Conservation (phyloP, 495 filamentous ascomycete species). For the Penicillium turbatum region DNA sequence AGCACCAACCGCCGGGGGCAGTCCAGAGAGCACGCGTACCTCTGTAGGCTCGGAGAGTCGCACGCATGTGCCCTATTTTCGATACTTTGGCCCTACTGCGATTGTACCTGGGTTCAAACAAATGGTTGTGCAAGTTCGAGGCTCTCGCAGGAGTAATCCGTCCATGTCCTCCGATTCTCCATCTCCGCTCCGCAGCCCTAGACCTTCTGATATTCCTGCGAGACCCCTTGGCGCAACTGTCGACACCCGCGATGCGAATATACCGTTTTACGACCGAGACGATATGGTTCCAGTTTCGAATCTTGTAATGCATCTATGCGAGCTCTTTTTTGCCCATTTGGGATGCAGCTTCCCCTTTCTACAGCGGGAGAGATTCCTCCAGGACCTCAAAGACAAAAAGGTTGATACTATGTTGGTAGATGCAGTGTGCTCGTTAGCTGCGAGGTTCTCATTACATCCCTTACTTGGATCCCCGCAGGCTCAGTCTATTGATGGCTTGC, state of each 20-base stretch:
- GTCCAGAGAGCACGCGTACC: slow-evolving; percentile 43
- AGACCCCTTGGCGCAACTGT: slow-evolving; percentile 26
- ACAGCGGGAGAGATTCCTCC: slow-evolving; percentile 61
- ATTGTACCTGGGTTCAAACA: slow-evolving; percentile 91
- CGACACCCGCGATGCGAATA: slow-evolving; percentile 54
- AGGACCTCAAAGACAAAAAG: slow-evolving; percentile 67
- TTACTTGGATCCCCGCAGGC: slow-evolving; percentile 52
- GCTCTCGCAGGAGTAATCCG: slow-evolving; percentile 45
- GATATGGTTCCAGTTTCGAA: slow-evolving; percentile 63
- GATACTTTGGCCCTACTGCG: slow-evolving; percentile 83
- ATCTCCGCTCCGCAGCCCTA: slow-evolving; percentile 38
- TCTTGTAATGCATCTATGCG: slow-evolving; percentile 67
- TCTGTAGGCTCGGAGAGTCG: slow-evolving; percentile 40
- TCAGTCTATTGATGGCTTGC: slow-evolving; percentile 47
- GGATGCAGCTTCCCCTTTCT: slow-evolving; percentile 83
- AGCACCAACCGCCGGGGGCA: slow-evolving; percentile 28
- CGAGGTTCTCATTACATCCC: slow-evolving; percentile 71
- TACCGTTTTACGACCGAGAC: slow-evolving; percentile 74
- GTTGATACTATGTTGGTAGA: slow-evolving; percentile 86
- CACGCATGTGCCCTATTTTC: slow-evolving; percentile 78
- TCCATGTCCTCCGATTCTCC: slow-evolving; percentile 46
- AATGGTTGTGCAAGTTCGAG: slow-evolving; percentile 72
- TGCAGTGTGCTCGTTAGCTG: slow-evolving; percentile 73
- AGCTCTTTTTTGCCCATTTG: slow-evolving; percentile 72
- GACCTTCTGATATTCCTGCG: slow-evolving; percentile 19